Percentiles rank a stretch among this genome's conserved stretches.
These are phyloP conservation scores for Casuarina glauca DNA, from an alignment of 306 rosid species.

Conservation along the genomic window DNA sequence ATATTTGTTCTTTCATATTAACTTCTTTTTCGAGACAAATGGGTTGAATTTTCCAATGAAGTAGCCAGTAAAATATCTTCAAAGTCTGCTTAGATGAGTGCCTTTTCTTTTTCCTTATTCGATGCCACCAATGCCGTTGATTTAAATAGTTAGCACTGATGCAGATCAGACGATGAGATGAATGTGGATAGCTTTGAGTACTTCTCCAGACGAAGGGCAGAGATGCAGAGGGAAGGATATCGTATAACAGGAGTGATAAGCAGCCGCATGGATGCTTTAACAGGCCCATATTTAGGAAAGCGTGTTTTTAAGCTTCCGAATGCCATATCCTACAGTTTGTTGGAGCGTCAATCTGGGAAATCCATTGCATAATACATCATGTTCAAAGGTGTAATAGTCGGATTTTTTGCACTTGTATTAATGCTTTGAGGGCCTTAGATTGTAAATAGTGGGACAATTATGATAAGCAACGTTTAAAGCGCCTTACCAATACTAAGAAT, in stretches of 20 bases:
- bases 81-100: neutral
- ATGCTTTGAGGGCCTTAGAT: neutral
- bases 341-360: slow-evolving; percentile 29
- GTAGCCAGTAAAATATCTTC: neutral
- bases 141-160: slow-evolving; percentile 23
- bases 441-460: neutral
- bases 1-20: neutral
- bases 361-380: slow-evolving; percentile 15
- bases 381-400: neutral
- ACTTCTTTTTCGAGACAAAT: neutral
- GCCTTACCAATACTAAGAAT: too few relatives aligned
- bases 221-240: slow-evolving; percentile 50
- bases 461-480: too few relatives aligned
- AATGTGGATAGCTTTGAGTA: slow-evolving; percentile 42
- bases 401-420: neutral
- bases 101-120: neutral
- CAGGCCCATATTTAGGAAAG: slow-evolving; percentile 30
- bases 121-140: neutral
- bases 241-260: slow-evolving; percentile 52
- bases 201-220: slow-evolving; percentile 45
- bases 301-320: slow-evolving; percentile 62
- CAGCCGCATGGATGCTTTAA: slow-evolving; percentile 57
- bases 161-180: slow-evolving; percentile 64
- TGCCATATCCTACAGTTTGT: slow-evolving; percentile 41
- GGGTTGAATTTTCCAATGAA: neutral